Evolutionary conservation across 768 basidiomycete species (phyloP), one percentile per base, ranked within the genome.

Genomic region (Gloeostereum incarnatum): DNA sequence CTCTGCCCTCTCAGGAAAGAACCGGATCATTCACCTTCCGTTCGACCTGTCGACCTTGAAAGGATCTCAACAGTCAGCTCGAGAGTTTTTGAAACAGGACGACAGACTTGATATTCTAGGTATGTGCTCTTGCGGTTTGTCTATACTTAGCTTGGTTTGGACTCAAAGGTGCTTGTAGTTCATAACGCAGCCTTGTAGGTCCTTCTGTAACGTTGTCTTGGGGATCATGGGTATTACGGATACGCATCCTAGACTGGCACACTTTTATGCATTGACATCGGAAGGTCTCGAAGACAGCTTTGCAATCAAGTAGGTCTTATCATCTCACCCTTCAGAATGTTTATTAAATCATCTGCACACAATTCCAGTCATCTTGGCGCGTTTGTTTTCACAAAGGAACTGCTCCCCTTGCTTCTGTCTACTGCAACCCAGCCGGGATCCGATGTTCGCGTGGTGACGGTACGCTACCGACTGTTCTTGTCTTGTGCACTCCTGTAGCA

Each of bases 401-500:
- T 78, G 2, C 56, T 76, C 18, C 71, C 76, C 2, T 43, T 75
- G 7, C 38, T 78, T 31, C 54, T 58, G 34, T 49, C 55, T 31
- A 76, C 76, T 0, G 63, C 68, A 0, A 41, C 57, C 10, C 50
- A 60, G 29, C 52, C 62, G 1, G 57, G 51, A 8, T 57, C 67
- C 2, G 76, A 78, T 38, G 76, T 76, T 20, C 66, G 76, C 13
- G 53, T 78, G 9, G 61, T 78, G 1, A 61, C 65, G 26, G 74
- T 76, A 31, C n/a, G n/a, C n/a, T n/a, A n/a, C n/a, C n/a, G n/a
- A n/a, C n/a, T n/a, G n/a, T n/a, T n/a, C n/a, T n/a, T n/a, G n/a
- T n/a, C n/a, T n/a, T n/a, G n/a, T n/a, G n/a, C n/a, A n/a, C n/a
- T n/a, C n/a, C n/a, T n/a, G n/a, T n/a, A n/a, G n/a, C n/a, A n/a